Evolutionary conservation across 2,329 filamentous ascomycete genomes (phyloP).

Genomic region (Botryotinia narcissicola): DNA sequence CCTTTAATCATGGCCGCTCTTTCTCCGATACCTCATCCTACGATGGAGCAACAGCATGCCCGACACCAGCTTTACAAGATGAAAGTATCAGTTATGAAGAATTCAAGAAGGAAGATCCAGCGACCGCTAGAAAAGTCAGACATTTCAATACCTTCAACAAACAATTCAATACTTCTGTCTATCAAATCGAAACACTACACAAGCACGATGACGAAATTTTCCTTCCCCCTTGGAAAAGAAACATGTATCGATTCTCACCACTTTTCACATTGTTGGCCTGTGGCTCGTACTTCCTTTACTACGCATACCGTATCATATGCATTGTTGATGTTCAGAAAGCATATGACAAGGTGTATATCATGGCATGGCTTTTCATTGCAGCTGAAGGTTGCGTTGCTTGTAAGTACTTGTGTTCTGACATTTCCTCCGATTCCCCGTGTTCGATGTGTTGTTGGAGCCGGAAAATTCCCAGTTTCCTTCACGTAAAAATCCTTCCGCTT

Average conservation of each 20-base stretch:
- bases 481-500: not conserved
- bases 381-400: constrained; percentile 51
- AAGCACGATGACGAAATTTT: constrained; percentile 29
- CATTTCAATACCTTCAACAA: constrained; percentile 16
- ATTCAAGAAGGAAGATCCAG: constrained; percentile 12
- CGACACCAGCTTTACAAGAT: constrained; percentile 12
- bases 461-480: not conserved
- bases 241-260: constrained; percentile 29
- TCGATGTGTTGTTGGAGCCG: not conserved
- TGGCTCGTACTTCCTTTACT: constrained; percentile 43
- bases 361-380: constrained; percentile 57
- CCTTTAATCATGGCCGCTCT: constrained; percentile 4
- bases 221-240: constrained; percentile 26
- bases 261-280: constrained; percentile 29
- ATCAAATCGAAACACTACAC: constrained; percentile 27
- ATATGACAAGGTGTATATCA: constrained; percentile 43
- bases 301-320: constrained; percentile 51
- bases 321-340: constrained; percentile 51
- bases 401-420: constrained; percentile 19
- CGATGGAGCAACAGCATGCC: constrained; percentile 15
- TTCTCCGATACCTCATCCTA: constrained; percentile 18
- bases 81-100: constrained; percentile 10
- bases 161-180: constrained; percentile 7
- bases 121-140: not conserved
- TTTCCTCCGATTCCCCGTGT: not conserved